Conservation (phyloP, 768 basidiomycete species). For the Hortiboletus flavorubellus region DNA sequence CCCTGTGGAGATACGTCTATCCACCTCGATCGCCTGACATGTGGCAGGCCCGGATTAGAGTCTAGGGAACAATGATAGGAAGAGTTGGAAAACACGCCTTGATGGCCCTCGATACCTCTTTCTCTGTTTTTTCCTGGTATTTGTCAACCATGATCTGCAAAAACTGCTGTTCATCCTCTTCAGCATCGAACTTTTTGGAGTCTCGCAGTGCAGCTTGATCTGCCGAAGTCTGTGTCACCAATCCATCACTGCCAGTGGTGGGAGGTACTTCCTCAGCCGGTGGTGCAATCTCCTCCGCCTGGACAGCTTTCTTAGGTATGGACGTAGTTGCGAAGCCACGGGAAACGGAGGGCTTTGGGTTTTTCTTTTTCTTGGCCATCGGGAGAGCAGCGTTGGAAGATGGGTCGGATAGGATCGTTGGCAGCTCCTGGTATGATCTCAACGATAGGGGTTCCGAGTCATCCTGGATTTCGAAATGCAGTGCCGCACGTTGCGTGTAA, state of each 20-base stretch:
- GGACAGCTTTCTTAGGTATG: conserved; percentile 67
- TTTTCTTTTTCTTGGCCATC: conserved; percentile 87
- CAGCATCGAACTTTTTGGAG: conserved; percentile 32
- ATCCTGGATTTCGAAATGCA: neutral
- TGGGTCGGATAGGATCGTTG: too few relatives aligned
- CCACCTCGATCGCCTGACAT: conserved; percentile 66
- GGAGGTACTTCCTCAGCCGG: conserved; percentile 4
- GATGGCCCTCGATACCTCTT: conserved; percentile 67
- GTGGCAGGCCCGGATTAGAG: neutral
- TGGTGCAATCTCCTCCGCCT: conserved; percentile 26
- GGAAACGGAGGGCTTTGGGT: conserved; percentile 60
- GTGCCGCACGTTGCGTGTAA: neutral
- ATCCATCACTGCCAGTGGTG: neutral
- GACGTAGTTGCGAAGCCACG: conserved; percentile 84
- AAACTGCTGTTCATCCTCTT: conserved; percentile 48
- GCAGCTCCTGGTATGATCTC: neutral
- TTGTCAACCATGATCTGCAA: conserved; percentile 77
- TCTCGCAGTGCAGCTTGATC: conserved; percentile 5
- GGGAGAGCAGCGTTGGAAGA: neutral
- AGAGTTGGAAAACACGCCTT: conserved; percentile 48
- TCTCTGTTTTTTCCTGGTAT: conserved; percentile 84
- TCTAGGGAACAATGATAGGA: neutral
- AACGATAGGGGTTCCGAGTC: neutral
- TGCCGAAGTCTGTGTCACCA: conserved; percentile 3
- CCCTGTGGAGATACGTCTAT: conserved; percentile 66